These are phyloP conservation scores for Tricholoma terreum DNA, from an alignment of 768 basidiomycete species.

Conservation along the genomic window DNA sequence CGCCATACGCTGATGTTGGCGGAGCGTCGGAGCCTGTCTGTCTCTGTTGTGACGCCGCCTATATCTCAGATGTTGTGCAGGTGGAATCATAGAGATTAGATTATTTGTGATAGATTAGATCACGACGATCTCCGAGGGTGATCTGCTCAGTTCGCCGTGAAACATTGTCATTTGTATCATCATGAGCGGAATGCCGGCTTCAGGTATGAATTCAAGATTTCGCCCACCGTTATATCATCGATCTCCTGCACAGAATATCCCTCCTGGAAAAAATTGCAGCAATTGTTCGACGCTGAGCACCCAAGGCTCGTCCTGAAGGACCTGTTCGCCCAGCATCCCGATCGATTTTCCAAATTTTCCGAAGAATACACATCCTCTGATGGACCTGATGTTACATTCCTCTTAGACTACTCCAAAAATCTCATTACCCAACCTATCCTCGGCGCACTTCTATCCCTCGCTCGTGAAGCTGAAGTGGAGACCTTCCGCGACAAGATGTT, in stretches of 20 bases:
- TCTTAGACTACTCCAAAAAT: constrained; percentile 98
- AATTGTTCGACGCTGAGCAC: constrained; percentile 71
- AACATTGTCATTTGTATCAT: constrained; percentile 3
- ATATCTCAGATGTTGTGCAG: too few relatives aligned
- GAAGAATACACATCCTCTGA: constrained; percentile 65
- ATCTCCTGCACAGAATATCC: constrained; percentile 60
- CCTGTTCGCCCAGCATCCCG: constrained; percentile 86
- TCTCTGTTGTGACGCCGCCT: too few relatives aligned
- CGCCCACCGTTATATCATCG: not conserved
- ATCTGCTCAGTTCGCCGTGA: too few relatives aligned
- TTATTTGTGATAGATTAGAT: not conserved
- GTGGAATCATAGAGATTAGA: too few relatives aligned
- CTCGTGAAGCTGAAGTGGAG: constrained; percentile 85
- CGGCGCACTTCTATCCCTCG: constrained; percentile 71
- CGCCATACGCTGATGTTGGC: too few relatives aligned
- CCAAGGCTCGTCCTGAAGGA: constrained; percentile 82
- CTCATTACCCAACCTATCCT: constrained; percentile 86
- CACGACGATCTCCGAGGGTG: too few relatives aligned
- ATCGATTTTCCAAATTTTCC: constrained; percentile 85
- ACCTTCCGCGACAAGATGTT: constrained; percentile 89
- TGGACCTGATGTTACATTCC: constrained; percentile 71
- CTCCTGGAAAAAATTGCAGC: constrained; percentile 89
- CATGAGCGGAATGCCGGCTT: constrained; percentile 66
- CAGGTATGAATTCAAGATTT: constrained; percentile 35
- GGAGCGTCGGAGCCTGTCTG: too few relatives aligned